Evolutionary conservation across 1,284 basidiomycete genomes (phyloP).

Genomic region (Papiliotrema flavescens): DNA sequence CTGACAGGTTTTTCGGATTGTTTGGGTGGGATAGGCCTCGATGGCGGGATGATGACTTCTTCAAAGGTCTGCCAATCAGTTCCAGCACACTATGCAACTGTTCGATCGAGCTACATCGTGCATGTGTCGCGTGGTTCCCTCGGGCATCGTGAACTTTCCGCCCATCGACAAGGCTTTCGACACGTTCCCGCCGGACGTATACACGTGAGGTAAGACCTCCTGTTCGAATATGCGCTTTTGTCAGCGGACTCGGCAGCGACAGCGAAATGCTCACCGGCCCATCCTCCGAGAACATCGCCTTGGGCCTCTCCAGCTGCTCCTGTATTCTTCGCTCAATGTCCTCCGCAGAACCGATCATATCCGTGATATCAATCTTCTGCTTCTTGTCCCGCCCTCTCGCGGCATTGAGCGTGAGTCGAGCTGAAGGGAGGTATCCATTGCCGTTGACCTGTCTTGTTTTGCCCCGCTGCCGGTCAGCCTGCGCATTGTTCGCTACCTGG

Average conservation of each 20-base stretch:
- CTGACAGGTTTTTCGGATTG: constrained; percentile 68
- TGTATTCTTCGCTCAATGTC: constrained; percentile 34
- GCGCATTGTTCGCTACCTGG: too few relatives aligned
- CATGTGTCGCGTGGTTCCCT: constrained; percentile 70
- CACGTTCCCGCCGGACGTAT: constrained; percentile 62
- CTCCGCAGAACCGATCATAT: constrained; percentile 37
- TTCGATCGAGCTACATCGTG: constrained; percentile 58
- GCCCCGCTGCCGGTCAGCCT: too few relatives aligned
- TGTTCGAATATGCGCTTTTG: constrained; percentile 57
- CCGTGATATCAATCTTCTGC: constrained; percentile 35
- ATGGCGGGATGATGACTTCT: constrained; percentile 87
- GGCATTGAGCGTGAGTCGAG: constrained; percentile 22
- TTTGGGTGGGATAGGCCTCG: constrained; percentile 72
- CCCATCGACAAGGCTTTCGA: constrained; percentile 68
- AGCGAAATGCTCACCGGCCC: constrained; percentile 16
- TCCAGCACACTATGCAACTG: constrained; percentile 41
- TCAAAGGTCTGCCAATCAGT: constrained; percentile 47
- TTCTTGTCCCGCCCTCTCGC: constrained; percentile 32
- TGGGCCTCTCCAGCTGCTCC: constrained; percentile 36
- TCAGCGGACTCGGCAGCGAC: not conserved
- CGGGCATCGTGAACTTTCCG: constrained; percentile 72
- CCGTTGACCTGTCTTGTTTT: not conserved
- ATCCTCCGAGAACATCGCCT: constrained; percentile 37
- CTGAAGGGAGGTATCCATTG: constrained; percentile 17
- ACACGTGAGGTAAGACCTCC: constrained; percentile 77